These are phyloP conservation scores for Termitomyces sp. DNA, from an alignment of 768 basidiomycete species.

Conservation along the genomic window DNA sequence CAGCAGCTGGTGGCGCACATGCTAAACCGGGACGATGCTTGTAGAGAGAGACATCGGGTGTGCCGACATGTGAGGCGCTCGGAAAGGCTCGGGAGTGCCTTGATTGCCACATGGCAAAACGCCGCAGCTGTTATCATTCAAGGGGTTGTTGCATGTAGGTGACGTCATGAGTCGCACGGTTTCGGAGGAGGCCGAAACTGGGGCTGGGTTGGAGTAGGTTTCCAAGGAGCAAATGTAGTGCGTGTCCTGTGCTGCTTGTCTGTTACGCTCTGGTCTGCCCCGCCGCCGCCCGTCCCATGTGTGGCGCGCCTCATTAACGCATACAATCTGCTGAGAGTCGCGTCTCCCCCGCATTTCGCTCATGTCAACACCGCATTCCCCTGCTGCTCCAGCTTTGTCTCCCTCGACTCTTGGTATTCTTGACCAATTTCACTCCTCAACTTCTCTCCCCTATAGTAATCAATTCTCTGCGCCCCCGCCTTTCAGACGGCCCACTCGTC, in stretches of 20 bases:
- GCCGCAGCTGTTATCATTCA: background rate
- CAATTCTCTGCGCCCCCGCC: constrained; percentile 1
- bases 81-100: background rate
- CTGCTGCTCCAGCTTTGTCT: background rate
- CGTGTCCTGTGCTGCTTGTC: background rate
- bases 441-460: background rate
- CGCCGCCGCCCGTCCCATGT: background rate
- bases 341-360: background rate
- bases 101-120: background rate
- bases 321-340: background rate
- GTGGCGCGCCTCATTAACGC: background rate
- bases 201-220: constrained; percentile 2
- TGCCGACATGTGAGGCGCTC: background rate
- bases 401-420: background rate
- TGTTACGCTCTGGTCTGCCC: background rate
- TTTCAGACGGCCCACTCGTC: constrained; percentile 13
- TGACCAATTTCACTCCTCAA: background rate
- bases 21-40: background rate
- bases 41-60: too few relatives aligned
- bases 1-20: constrained; percentile 3
- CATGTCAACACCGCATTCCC: constrained; percentile 1
- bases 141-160: constrained; percentile 4
- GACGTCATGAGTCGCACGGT: constrained; percentile 31
- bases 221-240: background rate
- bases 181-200: constrained; percentile 10